Evolutionary conservation across 495 filamentous ascomycete genomes (phyloP).

Genomic region (Podospora conica): DNA sequence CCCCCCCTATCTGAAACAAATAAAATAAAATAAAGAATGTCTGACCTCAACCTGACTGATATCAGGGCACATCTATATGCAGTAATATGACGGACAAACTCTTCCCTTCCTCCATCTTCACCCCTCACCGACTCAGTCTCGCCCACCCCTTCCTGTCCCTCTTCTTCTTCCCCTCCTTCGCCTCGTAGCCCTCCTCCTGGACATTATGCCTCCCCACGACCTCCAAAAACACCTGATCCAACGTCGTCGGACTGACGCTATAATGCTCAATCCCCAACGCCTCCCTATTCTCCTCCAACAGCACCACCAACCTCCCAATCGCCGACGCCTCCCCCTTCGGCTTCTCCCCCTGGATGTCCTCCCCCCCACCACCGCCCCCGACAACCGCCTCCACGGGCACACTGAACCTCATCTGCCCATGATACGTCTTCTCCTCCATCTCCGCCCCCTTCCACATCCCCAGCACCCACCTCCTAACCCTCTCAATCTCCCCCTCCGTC

Average conservation of each 20-base stretch:
- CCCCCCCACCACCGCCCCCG: neutral
- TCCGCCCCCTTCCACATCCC: slow-evolving; percentile 50
- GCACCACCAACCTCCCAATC: slow-evolving; percentile 60
- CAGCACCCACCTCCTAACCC: slow-evolving; percentile 56
- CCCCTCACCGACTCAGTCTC: slow-evolving; percentile 1
- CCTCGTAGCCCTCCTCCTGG: slow-evolving; percentile 63
- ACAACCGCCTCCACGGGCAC: slow-evolving; percentile 44
- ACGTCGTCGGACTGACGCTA: slow-evolving; percentile 70
- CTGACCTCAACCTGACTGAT: neutral
- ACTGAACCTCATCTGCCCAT: slow-evolving; percentile 75
- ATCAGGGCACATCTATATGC: neutral
- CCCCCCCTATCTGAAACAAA: neutral
- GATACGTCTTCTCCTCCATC: slow-evolving; percentile 67
- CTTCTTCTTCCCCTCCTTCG: slow-evolving; percentile 26
- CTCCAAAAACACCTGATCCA: slow-evolving; percentile 82
- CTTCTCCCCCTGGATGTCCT: slow-evolving; percentile 8
- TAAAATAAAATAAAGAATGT: neutral
- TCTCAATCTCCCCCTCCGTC: slow-evolving; percentile 54
- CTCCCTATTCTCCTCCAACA: slow-evolving; percentile 62
- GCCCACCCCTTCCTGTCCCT: slow-evolving; percentile 17
- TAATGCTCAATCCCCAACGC: slow-evolving; percentile 69
- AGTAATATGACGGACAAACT: neutral
- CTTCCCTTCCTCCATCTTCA: neutral
- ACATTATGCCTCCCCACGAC: slow-evolving; percentile 75
- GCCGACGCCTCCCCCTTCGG: slow-evolving; percentile 22